A percentile compares a stretch with the other conserved stretches of the same genome.
Conservation (phyloP, 805 yeast species). For the Blastobotrys parvus region DNA sequence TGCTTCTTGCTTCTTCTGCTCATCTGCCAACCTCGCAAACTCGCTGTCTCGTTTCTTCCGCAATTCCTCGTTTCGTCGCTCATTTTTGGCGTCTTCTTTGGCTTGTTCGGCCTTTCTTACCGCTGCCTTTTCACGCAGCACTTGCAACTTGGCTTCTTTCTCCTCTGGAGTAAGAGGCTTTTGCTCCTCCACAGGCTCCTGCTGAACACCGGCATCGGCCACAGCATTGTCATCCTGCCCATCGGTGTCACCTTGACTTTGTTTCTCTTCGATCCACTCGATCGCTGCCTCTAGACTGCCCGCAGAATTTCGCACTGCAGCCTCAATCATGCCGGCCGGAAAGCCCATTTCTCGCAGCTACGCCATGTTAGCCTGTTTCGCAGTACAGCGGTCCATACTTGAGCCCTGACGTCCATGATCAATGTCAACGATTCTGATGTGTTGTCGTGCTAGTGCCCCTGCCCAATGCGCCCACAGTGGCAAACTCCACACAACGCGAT, state of each 20-base stretch:
- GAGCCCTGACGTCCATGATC: no score
- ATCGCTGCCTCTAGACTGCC: constrained; percentile 24
- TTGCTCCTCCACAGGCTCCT: constrained; percentile 2
- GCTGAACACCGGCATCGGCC: constrained; percentile 2
- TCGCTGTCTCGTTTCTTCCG: constrained; percentile 24
- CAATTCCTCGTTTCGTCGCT: constrained; percentile 23
- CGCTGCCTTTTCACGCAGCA: constrained; percentile 24
- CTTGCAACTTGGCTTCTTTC: constrained; percentile 23
- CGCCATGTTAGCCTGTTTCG: no score
- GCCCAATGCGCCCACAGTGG: no score
- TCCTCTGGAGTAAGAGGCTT: constrained; percentile 24
- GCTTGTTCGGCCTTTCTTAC: constrained; percentile 25
- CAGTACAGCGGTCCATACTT: no score
- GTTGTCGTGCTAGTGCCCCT: no score
- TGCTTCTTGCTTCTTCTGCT: constrained; percentile 25
- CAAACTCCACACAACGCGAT: no score
- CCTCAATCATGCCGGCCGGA: constrained; percentile 24
- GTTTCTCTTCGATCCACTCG: constrained; percentile 26
- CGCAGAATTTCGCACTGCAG: constrained; percentile 19
- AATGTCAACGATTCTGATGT: no score
- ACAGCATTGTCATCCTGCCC: constrained; percentile 3
- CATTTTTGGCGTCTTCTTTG: constrained; percentile 24
- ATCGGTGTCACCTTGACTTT: constrained; percentile 12
- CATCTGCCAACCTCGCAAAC: constrained; percentile 21
- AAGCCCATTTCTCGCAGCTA: constrained; percentile 28